These are phyloP conservation scores for Aspergillus udagawae DNA, from an alignment of 2,329 filamentous ascomycete genomes.

Conservation along the genomic window DNA sequence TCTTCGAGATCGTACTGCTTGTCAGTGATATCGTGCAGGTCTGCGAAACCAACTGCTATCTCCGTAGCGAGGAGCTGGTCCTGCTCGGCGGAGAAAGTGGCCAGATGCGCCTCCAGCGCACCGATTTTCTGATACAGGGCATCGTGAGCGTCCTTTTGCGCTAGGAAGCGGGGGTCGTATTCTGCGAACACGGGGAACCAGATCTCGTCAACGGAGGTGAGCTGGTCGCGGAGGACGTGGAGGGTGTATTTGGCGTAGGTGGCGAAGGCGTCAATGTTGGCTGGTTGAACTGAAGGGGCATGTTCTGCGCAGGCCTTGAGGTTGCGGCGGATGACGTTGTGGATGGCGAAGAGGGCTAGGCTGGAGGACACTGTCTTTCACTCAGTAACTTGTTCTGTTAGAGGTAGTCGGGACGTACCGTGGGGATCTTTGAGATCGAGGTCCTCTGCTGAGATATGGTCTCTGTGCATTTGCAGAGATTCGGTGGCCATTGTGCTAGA, in stretches of 20 bases:
- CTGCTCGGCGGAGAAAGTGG: not conserved
- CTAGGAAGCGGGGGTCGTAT: not conserved
- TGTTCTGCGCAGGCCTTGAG: slow-evolving; percentile 1
- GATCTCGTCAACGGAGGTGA: not conserved
- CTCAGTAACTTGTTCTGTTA: not conserved
- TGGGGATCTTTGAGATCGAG: slow-evolving; percentile 7
- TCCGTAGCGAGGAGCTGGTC: not conserved
- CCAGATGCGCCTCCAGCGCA: not conserved
- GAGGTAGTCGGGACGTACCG: not conserved
- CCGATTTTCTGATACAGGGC: not conserved
- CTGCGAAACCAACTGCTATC: not conserved
- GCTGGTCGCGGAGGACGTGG: slow-evolving; percentile 1
- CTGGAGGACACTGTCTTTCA: slow-evolving; percentile 1
- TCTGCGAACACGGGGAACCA: slow-evolving; percentile 2
- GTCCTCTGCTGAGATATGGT: slow-evolving; percentile 3
- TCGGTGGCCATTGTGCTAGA: not conserved
- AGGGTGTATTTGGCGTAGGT: slow-evolving; percentile 4
- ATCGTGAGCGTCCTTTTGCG: not conserved
- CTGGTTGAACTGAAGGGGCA: not conserved
- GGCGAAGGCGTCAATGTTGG: slow-evolving; percentile 1
- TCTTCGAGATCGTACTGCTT: slow-evolving; percentile 1
- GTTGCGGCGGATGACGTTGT: slow-evolving; percentile 7
- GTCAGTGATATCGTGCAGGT: not conserved
- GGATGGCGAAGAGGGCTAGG: slow-evolving; percentile 4
- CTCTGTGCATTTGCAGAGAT: slow-evolving; percentile 3